Percentiles rank a stretch among this genome's conserved stretches.
Evolutionary conservation across 148 eudicot species (phyloP).

Genomic region (Chenopodium berlandieri): DNA sequence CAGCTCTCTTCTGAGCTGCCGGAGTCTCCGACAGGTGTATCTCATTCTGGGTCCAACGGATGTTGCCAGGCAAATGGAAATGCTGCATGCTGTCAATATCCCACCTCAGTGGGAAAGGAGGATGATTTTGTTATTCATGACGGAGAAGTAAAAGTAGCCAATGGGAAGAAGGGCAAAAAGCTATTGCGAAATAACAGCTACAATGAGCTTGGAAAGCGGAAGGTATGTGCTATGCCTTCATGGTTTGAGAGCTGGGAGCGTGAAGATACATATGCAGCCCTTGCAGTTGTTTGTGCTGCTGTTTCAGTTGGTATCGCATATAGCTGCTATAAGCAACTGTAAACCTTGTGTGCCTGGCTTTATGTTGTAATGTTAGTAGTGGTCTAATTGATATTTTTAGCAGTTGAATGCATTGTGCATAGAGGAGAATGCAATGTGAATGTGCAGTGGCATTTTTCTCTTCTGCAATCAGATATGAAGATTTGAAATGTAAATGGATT

Average conservation of each 20-base stretch:
- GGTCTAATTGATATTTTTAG: not conserved
- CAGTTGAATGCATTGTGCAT: conserved; percentile 20
- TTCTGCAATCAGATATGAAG: conserved; percentile 12
- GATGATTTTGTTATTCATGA: conserved; percentile 24
- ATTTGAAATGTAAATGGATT: conserved; percentile 27
- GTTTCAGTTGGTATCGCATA: conserved; percentile 70
- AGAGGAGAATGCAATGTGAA: conserved; percentile 21
- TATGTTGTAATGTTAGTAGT: conserved; percentile 19
- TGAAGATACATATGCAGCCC: conserved; percentile 85
- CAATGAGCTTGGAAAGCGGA: conserved; percentile 44
- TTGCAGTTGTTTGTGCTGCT: conserved; percentile 75
- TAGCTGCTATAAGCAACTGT: conserved; percentile 62
- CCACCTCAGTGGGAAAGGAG: conserved; percentile 25
- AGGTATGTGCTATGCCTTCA: conserved; percentile 69
- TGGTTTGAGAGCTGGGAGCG: conserved; percentile 93
- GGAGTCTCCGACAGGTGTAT: conserved; percentile 29
- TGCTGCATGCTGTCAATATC: conserved; percentile 54
- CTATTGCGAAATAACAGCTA: conserved; percentile 40
- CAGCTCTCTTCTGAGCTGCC: conserved; percentile 22
- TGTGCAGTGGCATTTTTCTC: conserved; percentile 19
- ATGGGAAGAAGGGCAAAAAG: conserved; percentile 49
- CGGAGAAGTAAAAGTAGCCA: conserved; percentile 24
- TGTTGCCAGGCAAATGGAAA: conserved; percentile 61
- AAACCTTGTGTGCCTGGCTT: not conserved
- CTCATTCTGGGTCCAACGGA: conserved; percentile 34